Base-by-base conservation (phyloP, 306 rosid genomes). In the Trifolium fragiferum region DNA sequence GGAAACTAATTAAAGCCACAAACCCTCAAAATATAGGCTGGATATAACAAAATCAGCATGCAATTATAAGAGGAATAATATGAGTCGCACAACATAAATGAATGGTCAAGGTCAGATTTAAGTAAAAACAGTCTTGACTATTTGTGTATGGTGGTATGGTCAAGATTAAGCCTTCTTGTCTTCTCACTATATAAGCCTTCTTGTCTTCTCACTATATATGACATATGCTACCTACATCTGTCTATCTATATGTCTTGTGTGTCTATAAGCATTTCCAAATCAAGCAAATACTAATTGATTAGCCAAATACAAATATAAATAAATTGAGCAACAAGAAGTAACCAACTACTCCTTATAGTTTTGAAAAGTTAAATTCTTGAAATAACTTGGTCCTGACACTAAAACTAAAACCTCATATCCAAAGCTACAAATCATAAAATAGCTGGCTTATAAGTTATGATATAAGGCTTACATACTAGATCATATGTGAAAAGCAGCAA, bases 281-380 rank as follows among this genome's bases (percentile, higher is more conserved):
- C 40, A 59, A 12, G 40, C n/a, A 59, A 14, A 59, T 59, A 59
- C 65, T 25, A 59, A 25, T 59, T 7, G 18, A 59, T 59, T 59
- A 8, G 40, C 18, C 40, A 59, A 27, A 59, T 49, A 49, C 10
- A 49, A 49, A 5, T 6, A 49, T n/a, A 57, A n/a, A n/a, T n/a
- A n/a, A n/a, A 57, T 23, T 57, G 35, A 13, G 65, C 40, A 5
- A 25, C 37, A 59, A 23, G 35, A 57, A 23, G 37, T 19, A 6
- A 59, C 2, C 65, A 27, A 25, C 12, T 25, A 1, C 30, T 13
- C 11, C 65, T 13, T 59, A 27, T 12, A 25, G 35, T 27, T 59
- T 59, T 6, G 38, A 59, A 13, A 23, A 27, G 6, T 6, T 59
- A 27, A 59, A 59, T 59, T 59, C 40, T 59, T 59, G 65, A 59